Evolutionary conservation across 2,329 filamentous ascomycete species (phyloP), one percentile per base, ranked within the genome.

Genomic region (Chaetothyriales sp.): DNA sequence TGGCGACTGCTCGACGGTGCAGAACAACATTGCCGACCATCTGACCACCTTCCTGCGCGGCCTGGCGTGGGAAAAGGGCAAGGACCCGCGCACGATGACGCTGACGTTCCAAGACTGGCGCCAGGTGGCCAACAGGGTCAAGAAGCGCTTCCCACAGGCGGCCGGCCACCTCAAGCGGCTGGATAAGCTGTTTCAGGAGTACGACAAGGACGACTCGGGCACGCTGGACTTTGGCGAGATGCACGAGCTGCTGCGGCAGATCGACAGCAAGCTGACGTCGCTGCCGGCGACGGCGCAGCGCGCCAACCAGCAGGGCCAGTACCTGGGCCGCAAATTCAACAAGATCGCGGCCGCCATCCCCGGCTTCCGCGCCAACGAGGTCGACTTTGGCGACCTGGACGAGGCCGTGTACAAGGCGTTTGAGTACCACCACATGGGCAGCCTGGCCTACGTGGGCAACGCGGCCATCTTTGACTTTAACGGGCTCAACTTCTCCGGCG

Each of bases 191-290:
- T 98, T 98, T 64, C 78, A 83, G 57, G 79, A 89, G 60, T 97
- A 95, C 65, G 92, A 98, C 73, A 86, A 85, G 64, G 90, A 98
- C 70, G 83, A 90, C 63, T 89, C 83, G 9, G 92, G 92, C 43
- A 95, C 89, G 0, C 81, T 98, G 20, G 89, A 97, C 68, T 97
- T 95, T 65, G 83, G 83, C 67, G 94, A 98, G 71, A 78, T 98
- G 18, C 78, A 83, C 58, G 87, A 94, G 67, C 80, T 98, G 10
- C 78, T 98, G 8, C 79, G 81, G 61, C 87, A 97, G 66, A 97
- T 98, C 61, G 94, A 98, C 70, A 83, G 76, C 66, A 97, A 95
- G 69, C 80, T 98, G 22, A 98, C 92, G 1, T 94, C 86, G 25
- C 76, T 98, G 1, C 92, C 92, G 0, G 92, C 94, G 1, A 98